These are phyloP conservation scores for Picea glauca DNA, from an alignment of 75 land plant genomes.

Conservation along the genomic window DNA sequence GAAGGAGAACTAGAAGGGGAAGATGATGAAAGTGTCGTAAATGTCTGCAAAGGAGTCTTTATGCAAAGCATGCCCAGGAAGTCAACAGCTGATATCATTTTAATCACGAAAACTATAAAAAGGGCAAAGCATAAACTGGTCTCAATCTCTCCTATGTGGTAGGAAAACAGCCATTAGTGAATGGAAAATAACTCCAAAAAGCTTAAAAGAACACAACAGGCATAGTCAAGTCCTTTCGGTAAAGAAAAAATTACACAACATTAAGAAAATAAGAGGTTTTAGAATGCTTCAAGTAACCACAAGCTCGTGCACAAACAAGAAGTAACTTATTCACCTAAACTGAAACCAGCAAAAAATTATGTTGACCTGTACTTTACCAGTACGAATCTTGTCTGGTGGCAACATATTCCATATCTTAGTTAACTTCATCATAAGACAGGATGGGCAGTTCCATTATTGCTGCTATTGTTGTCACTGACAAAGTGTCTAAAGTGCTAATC, in stretches of 20 bases:
- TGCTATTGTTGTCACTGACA: not conserved
- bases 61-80: not conserved
- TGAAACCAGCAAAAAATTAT: not conserved
- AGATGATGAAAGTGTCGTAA: conserved; percentile 6
- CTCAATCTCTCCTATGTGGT: not conserved
- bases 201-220: not conserved
- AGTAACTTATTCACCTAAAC: not conserved
- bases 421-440: not conserved
- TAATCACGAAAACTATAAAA: not conserved
- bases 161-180: not conserved
- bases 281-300: not conserved
- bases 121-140: not conserved
- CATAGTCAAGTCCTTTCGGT: too few relatives aligned
- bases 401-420: not conserved
- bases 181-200: not conserved
- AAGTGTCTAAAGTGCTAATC: not conserved
- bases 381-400: not conserved
- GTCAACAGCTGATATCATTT: not conserved
- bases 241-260: not conserved
- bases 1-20: conserved; percentile 11
- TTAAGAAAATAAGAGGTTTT: not conserved
- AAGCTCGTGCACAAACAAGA: not conserved
- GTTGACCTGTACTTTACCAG: not conserved
- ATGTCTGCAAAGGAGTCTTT: conserved; percentile 3
- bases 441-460: not conserved